Evolutionary conservation across 768 basidiomycete species (phyloP), one percentile per base, ranked within the genome.

Genomic region (Rhodotorula kratochvilovae): DNA sequence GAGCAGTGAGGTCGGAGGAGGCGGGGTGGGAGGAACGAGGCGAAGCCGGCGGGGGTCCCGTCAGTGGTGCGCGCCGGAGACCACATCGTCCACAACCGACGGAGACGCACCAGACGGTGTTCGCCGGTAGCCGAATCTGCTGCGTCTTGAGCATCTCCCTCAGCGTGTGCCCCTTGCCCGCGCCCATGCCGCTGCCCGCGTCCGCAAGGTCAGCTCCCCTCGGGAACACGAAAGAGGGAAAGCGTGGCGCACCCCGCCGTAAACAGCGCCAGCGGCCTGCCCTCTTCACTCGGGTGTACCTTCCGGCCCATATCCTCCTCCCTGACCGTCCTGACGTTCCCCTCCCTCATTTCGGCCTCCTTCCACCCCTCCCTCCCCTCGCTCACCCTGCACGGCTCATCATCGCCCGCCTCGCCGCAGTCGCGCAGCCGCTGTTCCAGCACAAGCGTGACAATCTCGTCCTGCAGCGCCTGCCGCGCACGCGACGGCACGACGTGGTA

Each of bases 111-210:
- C 79, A 79, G 36, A 79, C 74, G 29, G 77, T 78, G 66, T 78
- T 71, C 21, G 68, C 58, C 0, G 77, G 75, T 5, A 79, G 66
- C 10, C 67, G 61, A 4, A 79, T 72, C 27, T 45, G 59, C 16
- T 75, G 68, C 10, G 74, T 48, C 51, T 73, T 66, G 21, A 79
- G 66, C 46, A 76, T 68, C 42, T 69, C 51, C 13, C 74, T 62
- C 35, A 79, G 58, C 3, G 77, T 76, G 63, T 79, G 79, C 0
- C 77, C 76, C 59, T 79, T 79, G 2, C 79, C 79, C 19, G 76
- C 74, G 29, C 72, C 72, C 72, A 73, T 73, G 6, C 72, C 72
- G 27, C 72, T 73, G 72, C 23, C 23, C 25, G 17, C 17, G 23
- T 16, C 2, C 21, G 21, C 33, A 3, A 5, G 45, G 48, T 10